Evolutionary conservation across 352 stramenopile species (phyloP), one percentile per base, ranked within the genome.

Genomic region (Pythium phragmiticola): DNA sequence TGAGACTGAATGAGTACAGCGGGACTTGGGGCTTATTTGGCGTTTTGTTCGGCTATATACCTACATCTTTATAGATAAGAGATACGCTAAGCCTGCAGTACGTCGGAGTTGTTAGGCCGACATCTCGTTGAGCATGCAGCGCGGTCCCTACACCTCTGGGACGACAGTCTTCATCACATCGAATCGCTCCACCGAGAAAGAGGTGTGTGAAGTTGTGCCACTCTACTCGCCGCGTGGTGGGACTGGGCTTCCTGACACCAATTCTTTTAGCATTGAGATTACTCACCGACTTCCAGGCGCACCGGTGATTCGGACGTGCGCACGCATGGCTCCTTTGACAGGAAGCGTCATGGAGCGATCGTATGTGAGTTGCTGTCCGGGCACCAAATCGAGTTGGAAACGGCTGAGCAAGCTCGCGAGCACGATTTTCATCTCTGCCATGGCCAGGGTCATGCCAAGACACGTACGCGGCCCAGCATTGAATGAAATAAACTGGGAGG

Each of bases 391-490:
- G 30, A 95, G 55, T 39, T 85, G 56, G 54, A 89, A 94, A 21
- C 78, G 68, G 12, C 74, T 72, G 26, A 96, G 60, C 23, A 94
- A 45, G 28, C 74, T 77, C 0, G 74, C 72, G 43, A 78, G 61
- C 39, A 89, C 71, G 28, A 91, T 69, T 48, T 94, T 92, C 69
- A 93, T 87, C 69, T 95, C 79, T 7, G 94, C 61, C 69, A 94
- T 71, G 7, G 88, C 87, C 4, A 96, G 52, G 19, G 78, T 70
- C 39, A 74, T 80, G 12, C 81, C 83, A 0, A 88, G 66, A 49
- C 83, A 90, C 43, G 65, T 59, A 28, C 82, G 66, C 33, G 72
- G 75, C 7, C 81, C 83, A 13, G 72, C 80, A 55, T 84, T 73
- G 65, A 92, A 92, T 0, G 80, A 57, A n/a, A 74, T 77, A 60